phyloP scores from a whole-genome alignment of 2,329 filamentous ascomycete species.

The Neonectria ditissima region DNA sequence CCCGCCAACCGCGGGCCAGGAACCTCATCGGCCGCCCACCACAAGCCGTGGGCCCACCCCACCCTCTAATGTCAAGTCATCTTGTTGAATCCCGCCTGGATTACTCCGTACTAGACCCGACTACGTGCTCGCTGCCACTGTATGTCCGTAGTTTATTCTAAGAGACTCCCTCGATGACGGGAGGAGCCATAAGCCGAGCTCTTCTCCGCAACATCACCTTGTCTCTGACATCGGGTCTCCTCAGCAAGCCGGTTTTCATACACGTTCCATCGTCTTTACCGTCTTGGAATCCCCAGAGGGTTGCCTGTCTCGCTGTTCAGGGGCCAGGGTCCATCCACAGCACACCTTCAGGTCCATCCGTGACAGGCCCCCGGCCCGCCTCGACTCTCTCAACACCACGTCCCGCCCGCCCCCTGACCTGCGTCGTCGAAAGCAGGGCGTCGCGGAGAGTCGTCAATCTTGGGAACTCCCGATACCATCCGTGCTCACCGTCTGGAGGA shows the following conservation, averaged over 20 bases:
- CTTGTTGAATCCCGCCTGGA: slow-evolving; percentile 21
- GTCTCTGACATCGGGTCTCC: slow-evolving; percentile 8
- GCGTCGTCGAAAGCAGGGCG: slow-evolving; percentile 11
- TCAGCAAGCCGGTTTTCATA: slow-evolving; percentile 2
- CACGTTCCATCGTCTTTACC: neutral
- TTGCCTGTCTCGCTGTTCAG: slow-evolving; percentile 16
- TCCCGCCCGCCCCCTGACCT: slow-evolving; percentile 36
- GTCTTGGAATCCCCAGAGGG: slow-evolving; percentile 7
- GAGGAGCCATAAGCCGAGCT: slow-evolving; percentile 1
- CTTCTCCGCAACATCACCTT: neutral
- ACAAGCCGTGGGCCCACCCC: slow-evolving; percentile 24
- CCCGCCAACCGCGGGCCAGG: slow-evolving; percentile 7
- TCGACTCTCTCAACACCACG: slow-evolving; percentile 39
- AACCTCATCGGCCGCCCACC: neutral
- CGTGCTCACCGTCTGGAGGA: slow-evolving; percentile 21
- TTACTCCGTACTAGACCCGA: slow-evolving; percentile 1
- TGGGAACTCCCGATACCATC: slow-evolving; percentile 14
- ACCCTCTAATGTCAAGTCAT: slow-evolving; percentile 34
- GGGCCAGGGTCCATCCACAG: slow-evolving; percentile 38
- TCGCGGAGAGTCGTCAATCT: slow-evolving; percentile 12
- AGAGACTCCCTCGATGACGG: slow-evolving; percentile 15
- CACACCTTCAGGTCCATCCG: slow-evolving; percentile 35
- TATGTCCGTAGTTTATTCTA: neutral
- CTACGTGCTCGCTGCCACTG: neutral
- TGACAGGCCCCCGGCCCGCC: slow-evolving; percentile 39